Base-by-base conservation (phyloP, 2,329 filamentous ascomycete species). In the Colletotrichum gloeosporioides region DNA sequence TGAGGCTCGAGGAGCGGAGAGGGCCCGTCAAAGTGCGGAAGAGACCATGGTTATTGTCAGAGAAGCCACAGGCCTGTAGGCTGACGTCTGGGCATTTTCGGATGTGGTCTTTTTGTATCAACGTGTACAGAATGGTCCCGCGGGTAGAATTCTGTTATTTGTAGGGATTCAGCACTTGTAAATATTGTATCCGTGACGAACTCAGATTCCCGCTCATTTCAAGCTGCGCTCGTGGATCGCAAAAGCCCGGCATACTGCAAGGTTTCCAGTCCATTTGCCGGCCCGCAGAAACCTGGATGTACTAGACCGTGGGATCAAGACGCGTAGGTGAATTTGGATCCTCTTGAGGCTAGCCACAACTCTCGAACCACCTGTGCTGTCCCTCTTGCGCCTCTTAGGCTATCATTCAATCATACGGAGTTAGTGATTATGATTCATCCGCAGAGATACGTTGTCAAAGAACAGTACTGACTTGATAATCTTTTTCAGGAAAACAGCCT, bases 331-430 rank as follows among this genome's bases (percentile, higher is more conserved):
- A 92, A 93, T 79, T 87, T 91, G 1, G 89, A 88, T 8, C 90
- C 90, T 77, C 93, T 88, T 77, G 92, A 93, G 3, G 89, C 88
- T n/a, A 95, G 84, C 92, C 93, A 96, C 81, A 95, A 95, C 34
- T 95, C 93, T 75, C 91, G 90, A 4, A 95, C 91, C 1, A 94
- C 88, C 71, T 92, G 89, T 78, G 93, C 94, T 4, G 93, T 95
- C 66, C 88, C 86, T 77, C 90, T 88, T 2, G 90, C 87, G 9
- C 94, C 94, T 53, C 94, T 88, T 39, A 95, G 85, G 80, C 92
- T 93, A 73, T 59, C 22, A 25, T n/a, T 49, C 57, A 31, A 57
- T 29, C 13, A 49, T n/a, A 36, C n/a, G 6, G 6, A 68, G 78
- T 32, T 77, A 69, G 34, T 31, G 29, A 27, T n/a, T 25, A 2